Evolutionary conservation across 2,329 filamentous ascomycete species (phyloP), one percentile per base, ranked within the genome.

Genomic region (Leptographium galeiforme): DNA sequence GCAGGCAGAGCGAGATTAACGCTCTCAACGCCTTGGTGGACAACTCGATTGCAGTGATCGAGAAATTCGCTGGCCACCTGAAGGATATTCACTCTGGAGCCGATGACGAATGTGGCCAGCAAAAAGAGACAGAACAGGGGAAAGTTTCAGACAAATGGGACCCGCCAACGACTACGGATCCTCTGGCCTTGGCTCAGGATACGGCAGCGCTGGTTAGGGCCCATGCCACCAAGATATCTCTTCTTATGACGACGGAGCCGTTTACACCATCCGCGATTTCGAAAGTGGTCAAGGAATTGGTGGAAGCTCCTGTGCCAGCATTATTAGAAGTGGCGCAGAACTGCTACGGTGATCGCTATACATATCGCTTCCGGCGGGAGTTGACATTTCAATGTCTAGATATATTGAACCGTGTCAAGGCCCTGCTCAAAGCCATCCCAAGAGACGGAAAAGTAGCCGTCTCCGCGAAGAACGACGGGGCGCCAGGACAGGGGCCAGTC

Each of bases 181-280:
- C 81, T 11, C 76, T 95, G 30, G 70, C 80, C 14, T 75, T 91
- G 55, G 80, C 90, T 38, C 77, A 79, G 61, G 84, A 90, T 61
- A 78, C 86, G 0, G 79, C 87, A 0, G 78, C 76, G 32, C 74
- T 94, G 6, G 79, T 95, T 55, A 83, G 81, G 64, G 87, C 89
- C 0, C 89, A 96, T 64, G 79, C 84, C 2, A 95, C 89, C 7
- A 95, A 95, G 58, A 75, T 96, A 32, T 91, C 87, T 0, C 82
- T 96, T 1, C 77, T 97, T 13, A 79, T 93, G 1, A 85, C 94
- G 62, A 95, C 87, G 62, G 78, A 87, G 18, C 90, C 91, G 0
- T 94, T 95, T 60, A 93, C 89, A 0, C 82, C 87, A 0, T 82
- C 83, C 1, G 90, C 88, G 6, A 75, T 95, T 38, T 70, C 69